phyloP scores from a whole-genome alignment of 371 early-diverging fungal genomes.

The Mortierella sp. region DNA sequence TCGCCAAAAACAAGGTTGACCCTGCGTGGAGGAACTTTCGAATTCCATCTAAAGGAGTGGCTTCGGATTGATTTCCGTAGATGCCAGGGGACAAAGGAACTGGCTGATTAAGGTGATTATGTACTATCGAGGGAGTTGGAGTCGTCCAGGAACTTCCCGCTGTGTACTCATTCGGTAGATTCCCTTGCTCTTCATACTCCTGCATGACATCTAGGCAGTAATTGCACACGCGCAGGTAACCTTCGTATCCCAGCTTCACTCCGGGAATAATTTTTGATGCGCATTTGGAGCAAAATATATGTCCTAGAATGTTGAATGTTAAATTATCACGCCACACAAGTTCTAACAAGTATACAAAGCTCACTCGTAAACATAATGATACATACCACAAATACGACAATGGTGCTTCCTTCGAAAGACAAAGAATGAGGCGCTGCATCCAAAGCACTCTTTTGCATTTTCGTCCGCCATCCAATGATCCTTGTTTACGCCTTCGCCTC shows the following conservation, averaged over 20 bases:
- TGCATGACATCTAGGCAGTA: slow-evolving; percentile 74
- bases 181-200: slow-evolving; percentile 62
- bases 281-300: slow-evolving; percentile 86
- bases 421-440: slow-evolving; percentile 78
- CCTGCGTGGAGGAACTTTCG: slow-evolving; percentile 56
- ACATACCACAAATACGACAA: slow-evolving; percentile 84
- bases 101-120: slow-evolving; percentile 23
- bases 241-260: slow-evolving; percentile 76
- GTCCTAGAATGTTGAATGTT: slow-evolving; percentile 59
- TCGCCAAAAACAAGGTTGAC: slow-evolving; percentile 53
- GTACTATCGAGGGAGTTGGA: slow-evolving; percentile 19
- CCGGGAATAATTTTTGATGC: slow-evolving; percentile 84
- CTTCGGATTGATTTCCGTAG: slow-evolving; percentile 25
- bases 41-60: slow-evolving; percentile 53
- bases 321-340: too few relatives aligned
- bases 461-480: slow-evolving; percentile 91
- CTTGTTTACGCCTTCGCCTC: slow-evolving; percentile 71
- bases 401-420: slow-evolving; percentile 83
- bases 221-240: slow-evolving; percentile 83
- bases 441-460: slow-evolving; percentile 80
- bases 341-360: neutral
- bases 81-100: slow-evolving; percentile 28
- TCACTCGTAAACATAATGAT: neutral
- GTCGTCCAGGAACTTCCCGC: slow-evolving; percentile 29
- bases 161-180: slow-evolving; percentile 22